phyloP scores from a whole-genome alignment of 2,329 filamentous ascomycete species.

The Pezicula carpinea region DNA sequence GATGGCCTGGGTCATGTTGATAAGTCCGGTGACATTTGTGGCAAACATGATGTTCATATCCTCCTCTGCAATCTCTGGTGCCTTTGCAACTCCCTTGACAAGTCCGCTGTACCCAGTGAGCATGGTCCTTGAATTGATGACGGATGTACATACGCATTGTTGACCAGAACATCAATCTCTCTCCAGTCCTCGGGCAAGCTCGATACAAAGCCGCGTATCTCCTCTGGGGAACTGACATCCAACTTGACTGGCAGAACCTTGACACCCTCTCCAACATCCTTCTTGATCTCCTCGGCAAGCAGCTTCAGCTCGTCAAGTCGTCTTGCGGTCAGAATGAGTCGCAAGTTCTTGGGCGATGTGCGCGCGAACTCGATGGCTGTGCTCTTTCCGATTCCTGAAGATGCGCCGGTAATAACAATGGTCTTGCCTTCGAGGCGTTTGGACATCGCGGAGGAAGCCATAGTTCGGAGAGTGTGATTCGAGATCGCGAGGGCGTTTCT shows the following conservation, averaged over 20 bases:
- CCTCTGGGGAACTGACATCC: conserved; percentile 76
- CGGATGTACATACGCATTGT: conserved; percentile 73
- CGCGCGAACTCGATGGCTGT: conserved; percentile 91
- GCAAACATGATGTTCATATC: conserved; percentile 86
- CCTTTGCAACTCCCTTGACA: conserved; percentile 81
- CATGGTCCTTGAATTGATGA: background rate
- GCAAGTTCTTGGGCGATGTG: conserved; percentile 72
- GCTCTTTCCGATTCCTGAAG: conserved; percentile 81
- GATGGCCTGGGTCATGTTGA: conserved; percentile 93
- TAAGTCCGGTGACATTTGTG: conserved; percentile 91
- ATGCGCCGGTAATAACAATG: conserved; percentile 85
- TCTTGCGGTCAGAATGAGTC: conserved; percentile 84
- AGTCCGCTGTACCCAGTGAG: conserved; percentile 58
- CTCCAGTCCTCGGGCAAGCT: conserved; percentile 76
- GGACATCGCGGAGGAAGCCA: conserved; percentile 62
- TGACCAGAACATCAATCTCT: conserved; percentile 84
- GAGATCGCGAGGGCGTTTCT: background rate
- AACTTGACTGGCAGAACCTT: conserved; percentile 79
- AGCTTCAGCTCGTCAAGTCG: conserved; percentile 73
- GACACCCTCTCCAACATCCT: conserved; percentile 74
- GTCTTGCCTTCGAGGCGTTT: conserved; percentile 93
- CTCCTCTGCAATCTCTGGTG: conserved; percentile 74
- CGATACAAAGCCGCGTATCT: conserved; percentile 68
- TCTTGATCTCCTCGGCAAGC: conserved; percentile 70
- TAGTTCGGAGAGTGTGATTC: conserved; percentile 34